Evolutionary conservation across 768 basidiomycete species (phyloP), one percentile per base, ranked within the genome.

Genomic region (Termitomyces sp.): DNA sequence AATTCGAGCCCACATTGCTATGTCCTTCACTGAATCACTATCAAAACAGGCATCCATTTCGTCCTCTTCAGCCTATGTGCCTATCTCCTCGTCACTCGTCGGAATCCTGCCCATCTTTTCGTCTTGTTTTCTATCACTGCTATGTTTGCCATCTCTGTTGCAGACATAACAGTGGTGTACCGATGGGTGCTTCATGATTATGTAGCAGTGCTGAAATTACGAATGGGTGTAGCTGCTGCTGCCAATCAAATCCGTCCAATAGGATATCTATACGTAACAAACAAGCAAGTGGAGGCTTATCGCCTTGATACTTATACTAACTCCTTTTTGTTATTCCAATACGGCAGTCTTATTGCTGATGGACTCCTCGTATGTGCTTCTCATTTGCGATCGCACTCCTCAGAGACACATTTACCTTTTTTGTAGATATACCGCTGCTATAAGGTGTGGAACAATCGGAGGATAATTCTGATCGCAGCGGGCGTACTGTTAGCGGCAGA

Each of bases 231-330:
- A 12, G 5, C 24, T 3, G 24, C 18, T 51, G 50, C 26, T 26
- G 10, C 40, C 39, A 5, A 27, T 27, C 37, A 7, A 13, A 18
- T 37, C 10, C 50, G 51, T 39, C 36, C 37, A 12, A 40, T 52
- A 39, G 51, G 51, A 12, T 52, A 52, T 52, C 26, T 52, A 40
- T 52, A 52, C 20, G 37, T 52, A 39, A 52, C 51, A 27, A 40
- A 52, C n/a, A 52, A 52, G 51, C 37, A 52, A 52, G 51, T 52
- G n/a, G n/a, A 12, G 10, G 18, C 3, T 40, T 30, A 6, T 27
- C 40, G 26, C n/a, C 12, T 26, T 6, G 1, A 20, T 12, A 13
- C 27, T 30, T 30, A n/a, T 20, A 6, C 39, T 52, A 8, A 52
- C 5, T 52, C 14, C 34, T 13, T 18, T 27, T 20, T 26, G 24